Evolutionary conservation across 257 asterid species (phyloP), one percentile per base, ranked within the genome.

Genomic region (Penstemon davidsonii): DNA sequence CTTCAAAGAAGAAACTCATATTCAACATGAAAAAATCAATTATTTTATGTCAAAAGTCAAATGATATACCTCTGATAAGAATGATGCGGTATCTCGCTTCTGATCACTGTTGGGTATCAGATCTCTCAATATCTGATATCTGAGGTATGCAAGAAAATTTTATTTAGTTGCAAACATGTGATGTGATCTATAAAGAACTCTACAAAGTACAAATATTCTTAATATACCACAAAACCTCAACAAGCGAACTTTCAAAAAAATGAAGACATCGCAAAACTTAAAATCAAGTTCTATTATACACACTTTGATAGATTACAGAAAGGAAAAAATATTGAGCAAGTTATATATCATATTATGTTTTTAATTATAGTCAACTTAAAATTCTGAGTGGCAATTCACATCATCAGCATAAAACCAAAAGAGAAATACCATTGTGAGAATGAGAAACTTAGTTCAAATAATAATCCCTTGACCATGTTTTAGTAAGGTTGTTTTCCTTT

Each of bases 31-130:
- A n/a, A 41, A 64, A 56, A 11, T 60, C 37, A 7, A 15, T 10
- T 43, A 55, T 10, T 19, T 39, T 25, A 55, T 69, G 63, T 62
- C 55, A 64, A 66, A 33, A 59, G 63, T 62, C 55, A 64, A 66
- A 33, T 60, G 60, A 40, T 15, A 51, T 66, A 87, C 98, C 98
- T 92, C 98, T 63, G 81, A 74, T 65, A 92, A 80, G 71, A 92
- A 89, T 4, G 98, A 92, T 5, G 98, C 96, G 9, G 96, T 92
- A 74, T 92, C 96, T 72, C 98, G 79, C 84, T 89, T 92, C 75
- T 89, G 96, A 74, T 92, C 96, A 18, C 91, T 78, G 64, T 87
- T 63, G 10, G 98, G 98, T 74, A 92, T 87, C 81, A 92, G 78
- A 66, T 84, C 95, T 83, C 98, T 89, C 88, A 92, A 75, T 56